Conservation (phyloP, 129 eudicot genomes). For the Helichrysum umbraculigerum region DNA sequence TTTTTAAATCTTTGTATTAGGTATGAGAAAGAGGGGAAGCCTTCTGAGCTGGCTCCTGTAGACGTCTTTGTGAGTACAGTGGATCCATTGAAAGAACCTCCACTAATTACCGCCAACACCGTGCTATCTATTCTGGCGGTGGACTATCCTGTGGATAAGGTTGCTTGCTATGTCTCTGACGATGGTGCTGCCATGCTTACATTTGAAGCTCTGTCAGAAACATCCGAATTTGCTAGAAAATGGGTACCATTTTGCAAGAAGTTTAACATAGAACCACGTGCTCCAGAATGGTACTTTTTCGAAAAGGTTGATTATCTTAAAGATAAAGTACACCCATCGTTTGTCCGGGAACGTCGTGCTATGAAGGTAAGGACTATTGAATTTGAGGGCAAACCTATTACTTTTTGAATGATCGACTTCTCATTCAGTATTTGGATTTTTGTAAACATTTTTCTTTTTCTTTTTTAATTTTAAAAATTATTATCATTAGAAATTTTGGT, state of each 20-base stretch:
- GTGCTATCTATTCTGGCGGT: conserved; percentile 95
- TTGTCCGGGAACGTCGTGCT: conserved; percentile 95
- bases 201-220: conserved; percentile 91
- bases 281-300: conserved; percentile 93
- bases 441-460: background rate
- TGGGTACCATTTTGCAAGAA: conserved; percentile 98
- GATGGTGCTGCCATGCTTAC: conserved; percentile 99
- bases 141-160: conserved; percentile 94
- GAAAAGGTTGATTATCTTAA: conserved; percentile 83
- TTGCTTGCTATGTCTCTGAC: conserved; percentile 92
- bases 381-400: background rate
- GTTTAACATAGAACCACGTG: conserved; percentile 87
- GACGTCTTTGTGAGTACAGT: conserved; percentile 89
- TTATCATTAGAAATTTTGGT: too few species aligned
- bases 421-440: background rate
- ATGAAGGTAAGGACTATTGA: conserved; percentile 60
- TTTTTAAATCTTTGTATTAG: conserved; percentile 28
- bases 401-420: background rate
- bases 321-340: conserved; percentile 87
- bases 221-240: conserved; percentile 86
- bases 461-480: background rate
- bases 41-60: conserved; percentile 79
- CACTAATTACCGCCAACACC: conserved; percentile 91
- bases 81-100: conserved; percentile 92
- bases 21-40: conserved; percentile 96